phyloP scores from a whole-genome alignment of 106 monocot genomes.

The Dendrobium officinale region DNA sequence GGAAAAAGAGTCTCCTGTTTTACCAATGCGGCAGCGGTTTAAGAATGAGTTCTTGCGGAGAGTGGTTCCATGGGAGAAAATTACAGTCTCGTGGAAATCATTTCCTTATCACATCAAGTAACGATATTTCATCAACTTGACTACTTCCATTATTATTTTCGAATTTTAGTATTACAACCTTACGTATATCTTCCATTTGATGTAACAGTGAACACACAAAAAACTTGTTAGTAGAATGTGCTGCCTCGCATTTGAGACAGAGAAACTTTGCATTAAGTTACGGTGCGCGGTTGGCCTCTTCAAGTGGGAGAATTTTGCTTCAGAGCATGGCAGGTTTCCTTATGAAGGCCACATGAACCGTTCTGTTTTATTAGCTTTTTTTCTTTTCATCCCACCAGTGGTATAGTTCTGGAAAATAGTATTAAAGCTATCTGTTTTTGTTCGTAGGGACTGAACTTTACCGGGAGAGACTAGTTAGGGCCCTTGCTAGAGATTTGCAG shows the following conservation, averaged over 20 bases:
- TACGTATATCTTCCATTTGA: not conserved
- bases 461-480: constrained; percentile 53
- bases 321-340: constrained; percentile 66
- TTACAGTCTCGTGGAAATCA: constrained; percentile 62
- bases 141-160: not conserved
- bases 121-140: not conserved
- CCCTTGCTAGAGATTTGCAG: constrained; percentile 58
- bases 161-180: not conserved
- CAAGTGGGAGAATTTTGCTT: constrained; percentile 82
- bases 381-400: not conserved
- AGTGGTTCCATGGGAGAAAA: constrained; percentile 86
- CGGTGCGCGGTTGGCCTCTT: constrained; percentile 67
- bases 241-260: constrained; percentile 70
- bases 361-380: not conserved
- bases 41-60: constrained; percentile 81
- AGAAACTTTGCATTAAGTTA: constrained; percentile 44
- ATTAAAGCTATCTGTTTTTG: constrained; percentile 2
- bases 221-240: constrained; percentile 73
- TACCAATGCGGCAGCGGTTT: constrained; percentile 75
- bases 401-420: not conserved
- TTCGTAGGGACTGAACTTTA: constrained; percentile 79
- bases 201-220: constrained; percentile 61
- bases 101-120: constrained; percentile 89
- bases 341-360: not conserved
- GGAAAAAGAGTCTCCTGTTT: constrained; percentile 68